Evolutionary conservation across 2,329 filamentous ascomycete species (phyloP), one percentile per base, ranked within the genome.

Genomic region (Talaromyces sp.): DNA sequence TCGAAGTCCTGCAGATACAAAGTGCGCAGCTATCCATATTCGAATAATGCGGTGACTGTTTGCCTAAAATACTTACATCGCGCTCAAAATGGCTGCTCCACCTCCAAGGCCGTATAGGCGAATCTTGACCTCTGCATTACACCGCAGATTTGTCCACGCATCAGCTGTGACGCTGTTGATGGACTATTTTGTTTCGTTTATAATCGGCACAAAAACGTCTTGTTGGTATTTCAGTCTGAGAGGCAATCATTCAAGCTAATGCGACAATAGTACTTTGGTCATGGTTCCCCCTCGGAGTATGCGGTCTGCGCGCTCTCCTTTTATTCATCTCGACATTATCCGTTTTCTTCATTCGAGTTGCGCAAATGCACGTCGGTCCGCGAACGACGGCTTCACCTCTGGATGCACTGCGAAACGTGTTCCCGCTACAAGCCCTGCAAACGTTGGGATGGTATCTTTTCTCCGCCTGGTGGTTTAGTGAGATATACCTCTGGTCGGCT

Each of bases 101-200:
- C 71, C 70, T 72, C 77, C 77, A 67, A 75, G 80, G 69, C 79
- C 78, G 47, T 96, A 97, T 79, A 90, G 92, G 82, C 92, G 97
- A 81, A 96, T 96, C 77, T 82, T 97, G 70, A 96, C 94, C 67
- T 93, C 94, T 59, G 89, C 90, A 61, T 82, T 97, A 68, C 94
- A 98, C 78, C 85, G 91, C 72, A 87, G 93, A 72, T 98, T 97
- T 79, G 89, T 90, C 58, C 88, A 88, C 68, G 92, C 92, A 13
- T 90, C 90, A 57, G 84, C 86, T 14, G 81, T 91, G 68, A 82
- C 93, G 14, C 79, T 95, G 10, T 79, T 83, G 57, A 82, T 92
- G 64, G 92, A 91, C 74, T 96, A 95, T 76, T 63, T 86, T 43
- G 86, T 92, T 73, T 86, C 92, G 58, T 78, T 95, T 62, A 76